A percentile compares a stretch with the other conserved stretches of the same genome.
These are phyloP conservation scores for Pseudopithomyces maydicus DNA, from an alignment of 2,329 filamentous ascomycete genomes.

Conservation along the genomic window DNA sequence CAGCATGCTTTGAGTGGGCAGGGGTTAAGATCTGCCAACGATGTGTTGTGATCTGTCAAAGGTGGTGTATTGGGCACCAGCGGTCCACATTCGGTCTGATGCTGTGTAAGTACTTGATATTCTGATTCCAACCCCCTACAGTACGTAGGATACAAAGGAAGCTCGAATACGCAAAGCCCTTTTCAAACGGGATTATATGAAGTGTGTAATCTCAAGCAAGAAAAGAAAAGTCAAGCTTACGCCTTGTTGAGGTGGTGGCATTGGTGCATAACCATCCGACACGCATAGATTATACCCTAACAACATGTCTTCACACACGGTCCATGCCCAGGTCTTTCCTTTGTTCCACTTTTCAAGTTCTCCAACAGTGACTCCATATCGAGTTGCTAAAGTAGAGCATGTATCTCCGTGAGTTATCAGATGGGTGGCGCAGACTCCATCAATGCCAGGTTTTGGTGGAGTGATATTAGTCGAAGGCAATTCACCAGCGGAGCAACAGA, in stretches of 20 bases:
- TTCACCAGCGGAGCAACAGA: background rate
- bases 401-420: conserved; percentile 39
- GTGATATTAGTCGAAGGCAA: background rate
- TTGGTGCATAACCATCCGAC: conserved; percentile 40
- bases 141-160: too few relatives aligned
- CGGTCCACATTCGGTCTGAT: conserved; percentile 52
- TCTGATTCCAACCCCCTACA: too few relatives aligned
- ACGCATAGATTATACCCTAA: conserved; percentile 46
- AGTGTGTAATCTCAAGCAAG: too few relatives aligned
- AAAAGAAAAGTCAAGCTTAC: too few relatives aligned
- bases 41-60: conserved; percentile 8
- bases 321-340: conserved; percentile 52
- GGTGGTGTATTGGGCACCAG: conserved; percentile 45
- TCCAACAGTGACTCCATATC: conserved; percentile 41
- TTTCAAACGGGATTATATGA: too few relatives aligned
- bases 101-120: background rate
- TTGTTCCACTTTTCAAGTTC: conserved; percentile 50
- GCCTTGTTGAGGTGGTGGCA: conserved; percentile 46
- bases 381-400: conserved; percentile 42
- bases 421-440: conserved; percentile 45
- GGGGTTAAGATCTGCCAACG: conserved; percentile 15
- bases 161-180: too few relatives aligned
- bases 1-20: conserved; percentile 20
- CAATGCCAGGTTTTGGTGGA: conserved; percentile 25
- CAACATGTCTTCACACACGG: conserved; percentile 43